Evolutionary conservation across 441 rosid species (phyloP).

Genomic region (Populus hybrid): DNA sequence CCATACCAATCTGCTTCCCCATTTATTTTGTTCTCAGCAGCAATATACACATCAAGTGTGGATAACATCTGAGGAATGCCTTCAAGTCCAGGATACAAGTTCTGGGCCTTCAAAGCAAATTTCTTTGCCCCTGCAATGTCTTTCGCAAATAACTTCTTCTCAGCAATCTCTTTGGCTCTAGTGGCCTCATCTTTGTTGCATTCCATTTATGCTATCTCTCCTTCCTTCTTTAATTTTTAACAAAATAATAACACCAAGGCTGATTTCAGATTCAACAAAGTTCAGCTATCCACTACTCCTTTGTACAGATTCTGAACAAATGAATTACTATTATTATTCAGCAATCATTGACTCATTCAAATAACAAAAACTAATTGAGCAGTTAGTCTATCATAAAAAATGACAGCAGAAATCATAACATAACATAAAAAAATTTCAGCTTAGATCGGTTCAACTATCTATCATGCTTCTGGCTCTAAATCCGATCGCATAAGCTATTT

Average conservation of each 20-base stretch:
- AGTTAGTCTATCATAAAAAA: not conserved
- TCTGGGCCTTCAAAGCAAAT: constrained; percentile 66
- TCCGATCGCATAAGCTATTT: not conserved
- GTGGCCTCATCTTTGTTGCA: constrained; percentile 81
- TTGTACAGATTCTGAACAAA: not conserved
- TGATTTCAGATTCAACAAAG: not conserved
- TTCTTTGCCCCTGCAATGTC: constrained; percentile 63
- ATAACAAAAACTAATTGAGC: not conserved
- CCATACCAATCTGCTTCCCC: constrained; percentile 79
- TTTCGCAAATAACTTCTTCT: constrained; percentile 54
- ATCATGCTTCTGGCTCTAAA: not conserved
- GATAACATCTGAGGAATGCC: constrained; percentile 59
- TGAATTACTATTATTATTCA: not conserved
- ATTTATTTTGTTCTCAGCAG: constrained; percentile 54
- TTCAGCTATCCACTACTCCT: not conserved
- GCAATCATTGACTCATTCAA: not conserved
- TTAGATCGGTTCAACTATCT: not conserved
- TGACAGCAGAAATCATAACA: not conserved
- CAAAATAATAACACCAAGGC: not conserved
- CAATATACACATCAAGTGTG: constrained; percentile 50
- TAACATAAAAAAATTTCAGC: not conserved
- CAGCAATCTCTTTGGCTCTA: constrained; percentile 77
- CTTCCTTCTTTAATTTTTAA: constrained; percentile 2
- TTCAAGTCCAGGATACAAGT: constrained; percentile 56
- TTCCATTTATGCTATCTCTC: constrained; percentile 44